These are phyloP conservation scores for Primulina eburnea DNA, from an alignment of 257 asterid genomes.

Conservation along the genomic window DNA sequence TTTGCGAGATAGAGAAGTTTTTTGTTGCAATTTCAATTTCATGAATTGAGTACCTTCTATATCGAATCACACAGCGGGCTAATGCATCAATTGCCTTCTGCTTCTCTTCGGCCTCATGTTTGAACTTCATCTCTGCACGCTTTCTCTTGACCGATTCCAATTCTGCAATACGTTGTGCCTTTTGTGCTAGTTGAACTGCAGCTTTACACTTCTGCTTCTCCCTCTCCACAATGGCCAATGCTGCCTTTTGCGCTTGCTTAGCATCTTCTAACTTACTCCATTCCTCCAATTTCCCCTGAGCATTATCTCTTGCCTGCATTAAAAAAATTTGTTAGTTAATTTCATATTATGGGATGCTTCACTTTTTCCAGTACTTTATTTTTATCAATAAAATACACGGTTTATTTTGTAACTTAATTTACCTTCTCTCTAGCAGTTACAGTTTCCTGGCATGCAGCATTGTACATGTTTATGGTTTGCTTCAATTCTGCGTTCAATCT, in stretches of 20 bases:
- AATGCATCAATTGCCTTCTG: slow-evolving; percentile 61
- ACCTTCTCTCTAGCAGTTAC: slow-evolving; percentile 45
- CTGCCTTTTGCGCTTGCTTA: slow-evolving; percentile 42
- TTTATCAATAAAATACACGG: slow-evolving; percentile 1
- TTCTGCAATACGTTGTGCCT: slow-evolving; percentile 70
- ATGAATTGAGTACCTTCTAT: slow-evolving; percentile 55
- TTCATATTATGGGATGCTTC: slow-evolving; percentile 5
- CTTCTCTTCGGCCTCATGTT: slow-evolving; percentile 53
- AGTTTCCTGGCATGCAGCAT: slow-evolving; percentile 53
- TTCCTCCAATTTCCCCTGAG: slow-evolving; percentile 40
- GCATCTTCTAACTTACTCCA: slow-evolving; percentile 43
- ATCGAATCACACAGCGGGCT: slow-evolving; percentile 37
- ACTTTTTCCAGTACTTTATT: slow-evolving; percentile 5
- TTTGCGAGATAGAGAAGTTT: slow-evolving; percentile 50
- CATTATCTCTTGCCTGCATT: slow-evolving; percentile 43
- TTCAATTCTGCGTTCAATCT: slow-evolving; percentile 62
- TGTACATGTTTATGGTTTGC: slow-evolving; percentile 55
- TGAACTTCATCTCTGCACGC: slow-evolving; percentile 53
- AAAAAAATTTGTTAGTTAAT: slow-evolving; percentile 5
- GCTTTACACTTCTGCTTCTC: slow-evolving; percentile 72
- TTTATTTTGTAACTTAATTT: neutral
- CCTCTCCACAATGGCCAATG: slow-evolving; percentile 51
- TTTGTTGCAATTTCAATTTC: slow-evolving; percentile 76
- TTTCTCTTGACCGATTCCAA: slow-evolving; percentile 61
- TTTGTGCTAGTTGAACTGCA: slow-evolving; percentile 72